These are phyloP conservation scores for Hericium erinaceus DNA, from an alignment of 768 basidiomycete genomes.

Conservation along the genomic window DNA sequence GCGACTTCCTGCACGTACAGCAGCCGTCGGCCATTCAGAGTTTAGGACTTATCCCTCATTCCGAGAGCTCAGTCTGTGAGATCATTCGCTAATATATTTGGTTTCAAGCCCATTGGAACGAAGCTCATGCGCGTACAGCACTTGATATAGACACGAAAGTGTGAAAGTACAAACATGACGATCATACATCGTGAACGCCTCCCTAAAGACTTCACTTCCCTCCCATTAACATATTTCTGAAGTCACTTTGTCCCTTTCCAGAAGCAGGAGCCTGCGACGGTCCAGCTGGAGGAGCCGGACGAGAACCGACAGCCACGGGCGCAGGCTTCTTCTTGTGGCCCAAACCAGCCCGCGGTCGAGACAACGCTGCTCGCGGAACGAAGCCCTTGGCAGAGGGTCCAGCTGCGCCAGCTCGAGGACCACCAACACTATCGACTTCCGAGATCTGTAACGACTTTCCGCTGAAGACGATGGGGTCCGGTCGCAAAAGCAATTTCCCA, in stretches of 20 bases:
- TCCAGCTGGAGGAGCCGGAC: conserved; percentile 12
- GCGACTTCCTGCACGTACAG: no score
- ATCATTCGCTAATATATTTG: no score
- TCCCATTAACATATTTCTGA: conserved; percentile 65
- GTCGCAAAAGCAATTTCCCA: conserved; percentile 62
- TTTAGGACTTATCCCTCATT: no score
- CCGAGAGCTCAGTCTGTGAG: no score
- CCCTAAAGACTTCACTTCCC: conserved; percentile 8
- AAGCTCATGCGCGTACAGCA: no score
- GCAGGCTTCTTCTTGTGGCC: conserved; percentile 42
- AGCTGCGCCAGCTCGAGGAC: conserved; percentile 19
- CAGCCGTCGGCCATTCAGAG: no score
- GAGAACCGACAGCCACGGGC: conserved; percentile 10
- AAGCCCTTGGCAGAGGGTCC: conserved; percentile 42
- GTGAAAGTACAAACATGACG: not conserved
- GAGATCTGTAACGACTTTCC: conserved; percentile 49
- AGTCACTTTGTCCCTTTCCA: conserved; percentile 71
- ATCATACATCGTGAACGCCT: not conserved
- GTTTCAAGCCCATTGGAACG: no score
- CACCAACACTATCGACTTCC: conserved; percentile 38
- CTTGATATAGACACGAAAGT: not conserved
- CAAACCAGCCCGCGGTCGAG: conserved; percentile 64
- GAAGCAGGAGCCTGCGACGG: conserved; percentile 15
- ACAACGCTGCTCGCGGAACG: conserved; percentile 54
- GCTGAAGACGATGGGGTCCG: conserved; percentile 65